Evolutionary conservation across 1,284 basidiomycete species (phyloP), one percentile per base, ranked within the genome.

Genomic region (Boletus holoroseus): DNA sequence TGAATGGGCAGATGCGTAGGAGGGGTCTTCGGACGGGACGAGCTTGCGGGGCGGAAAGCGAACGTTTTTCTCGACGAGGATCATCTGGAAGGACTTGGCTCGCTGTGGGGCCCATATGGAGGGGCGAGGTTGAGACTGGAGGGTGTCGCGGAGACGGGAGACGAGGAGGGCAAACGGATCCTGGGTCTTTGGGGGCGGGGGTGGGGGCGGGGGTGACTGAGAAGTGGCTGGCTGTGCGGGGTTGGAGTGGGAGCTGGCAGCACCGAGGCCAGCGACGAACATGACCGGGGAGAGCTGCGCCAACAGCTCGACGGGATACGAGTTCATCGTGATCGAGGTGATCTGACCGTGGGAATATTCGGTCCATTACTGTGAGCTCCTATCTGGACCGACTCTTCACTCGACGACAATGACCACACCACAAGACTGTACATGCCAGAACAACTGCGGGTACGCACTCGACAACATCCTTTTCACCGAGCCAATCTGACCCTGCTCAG

Each of bases 31-130:
- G 36, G 77, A 72, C 3, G 82, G 73, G 39, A 77, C 72, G 54
- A 84, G 76, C 70, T 94, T 96, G 40, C 91, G 81, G 3, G 92
- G 90, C 0, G 94, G 94, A 56, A 97, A 90, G 28, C 85, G 82
- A 43, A 88, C 76, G 54, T 79, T 78, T 76, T 85, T 88, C 61
- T 93, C 90, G 13, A 94, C 91, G 7, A 94, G 71, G 15, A 90
- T 68, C 24, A 89, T 79, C 56, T 92, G 85, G 62, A 94, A 96
- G 1, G 82, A 76, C 64, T 82, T 84, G n/a, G 73, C 66, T 55
- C 81, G 76, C 66, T 87, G 78, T 24, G 78, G 79, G 61, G 81
- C 72, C 83, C 80, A 81, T 58, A 85, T 72, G 56, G 78, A 68
- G 44, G 80, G 71, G 60, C 82, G 83, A 18, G 83, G 74, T 49